Base-by-base conservation (phyloP, 768 basidiomycete species). In the Nidula microcarpa region DNA sequence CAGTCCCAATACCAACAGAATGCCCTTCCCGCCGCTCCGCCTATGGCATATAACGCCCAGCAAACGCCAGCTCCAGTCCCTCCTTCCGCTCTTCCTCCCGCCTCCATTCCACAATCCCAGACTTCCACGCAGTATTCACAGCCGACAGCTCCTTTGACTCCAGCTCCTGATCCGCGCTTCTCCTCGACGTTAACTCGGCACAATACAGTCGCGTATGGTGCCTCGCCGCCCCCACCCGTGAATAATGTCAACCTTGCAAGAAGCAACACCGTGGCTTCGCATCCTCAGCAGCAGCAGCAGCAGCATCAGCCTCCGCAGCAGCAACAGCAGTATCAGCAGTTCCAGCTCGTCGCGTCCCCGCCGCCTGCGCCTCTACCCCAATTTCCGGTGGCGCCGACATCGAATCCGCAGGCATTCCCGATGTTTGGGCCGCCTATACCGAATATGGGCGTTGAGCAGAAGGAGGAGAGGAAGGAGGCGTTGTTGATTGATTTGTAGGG, bases 351-450 rank as follows among this genome's bases (percentile, higher is more conserved):
- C 17, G 57, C 62, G 2, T 56, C 62, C 30, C 66, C 68, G 10
- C 64, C 67, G 7, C 65, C 67, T 2, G 58, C 71, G 36, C 54
- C 68, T 51, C 60, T 89, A 5, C 81, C 87, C 0, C 76, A 78
- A 49, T 89, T 90, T 67, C 89, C 89, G 1, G 72, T 71, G 32
- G 87, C 72, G 5, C 89, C 88, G 5, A 86, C 84, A 4, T 70
- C 71, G 10, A 65, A 73, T 6, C 86, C 88, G 1, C 81, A 84
- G 62, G 50, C 72, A 14, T 82, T 78, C 64, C 66, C 78, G 30
- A 57, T 75, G 63, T 83, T 85, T 59, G 71, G 66, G n/a, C 65
- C 79, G 4, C 71, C 83, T 14, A 71, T 71, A 45, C 75, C 81
- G 4, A 65, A 71, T 37, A 30, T 30, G 23, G 77, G 71, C 5